Evolutionary conservation across 2,329 filamentous ascomycete species (phyloP).

Genomic region (Metarhizium rileyi): DNA sequence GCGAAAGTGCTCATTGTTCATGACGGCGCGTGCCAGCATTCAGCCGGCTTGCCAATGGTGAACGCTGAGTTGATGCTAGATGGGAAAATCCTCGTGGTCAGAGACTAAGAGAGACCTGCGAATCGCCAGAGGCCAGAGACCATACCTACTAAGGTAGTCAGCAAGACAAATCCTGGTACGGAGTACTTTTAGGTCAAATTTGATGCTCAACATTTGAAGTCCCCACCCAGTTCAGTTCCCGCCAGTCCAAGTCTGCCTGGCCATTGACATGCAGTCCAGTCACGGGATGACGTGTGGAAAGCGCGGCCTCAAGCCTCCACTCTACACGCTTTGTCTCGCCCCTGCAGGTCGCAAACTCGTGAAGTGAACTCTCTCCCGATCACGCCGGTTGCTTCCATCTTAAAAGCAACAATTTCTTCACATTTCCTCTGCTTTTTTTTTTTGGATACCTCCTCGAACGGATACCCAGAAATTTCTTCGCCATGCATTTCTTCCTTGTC

Average conservation of each 20-base stretch:
- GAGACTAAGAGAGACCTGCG: not conserved
- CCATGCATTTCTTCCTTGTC: not conserved
- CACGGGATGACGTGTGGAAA: slow-evolving; percentile 32
- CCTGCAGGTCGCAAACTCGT: not conserved
- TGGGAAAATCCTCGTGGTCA: not conserved
- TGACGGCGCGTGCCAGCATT: slow-evolving; percentile 27
- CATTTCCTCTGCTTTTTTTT: not conserved
- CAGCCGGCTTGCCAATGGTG: not conserved
- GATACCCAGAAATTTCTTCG: too few relatives aligned
- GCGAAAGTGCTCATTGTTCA: slow-evolving; percentile 96
- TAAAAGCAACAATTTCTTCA: not conserved
- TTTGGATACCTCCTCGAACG: not conserved
- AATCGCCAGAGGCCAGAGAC: too few relatives aligned
- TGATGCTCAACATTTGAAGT: too few relatives aligned
- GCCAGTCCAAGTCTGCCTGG: too few relatives aligned
- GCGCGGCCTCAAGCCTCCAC: slow-evolving; percentile 20
- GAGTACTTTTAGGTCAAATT: too few relatives aligned
- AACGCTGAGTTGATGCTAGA: not conserved
- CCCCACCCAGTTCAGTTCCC: too few relatives aligned
- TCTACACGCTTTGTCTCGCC: slow-evolving; percentile 22
- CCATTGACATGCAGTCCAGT: slow-evolving; percentile 10
- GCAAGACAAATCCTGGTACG: too few relatives aligned
- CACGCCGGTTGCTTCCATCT: not conserved
- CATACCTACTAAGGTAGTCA: too few relatives aligned
- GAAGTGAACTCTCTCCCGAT: not conserved